A percentile compares a stretch with the other conserved stretches of the same genome.
Conservation (phyloP, 352 stramenopile species). For the Phytophthora nicotianae region DNA sequence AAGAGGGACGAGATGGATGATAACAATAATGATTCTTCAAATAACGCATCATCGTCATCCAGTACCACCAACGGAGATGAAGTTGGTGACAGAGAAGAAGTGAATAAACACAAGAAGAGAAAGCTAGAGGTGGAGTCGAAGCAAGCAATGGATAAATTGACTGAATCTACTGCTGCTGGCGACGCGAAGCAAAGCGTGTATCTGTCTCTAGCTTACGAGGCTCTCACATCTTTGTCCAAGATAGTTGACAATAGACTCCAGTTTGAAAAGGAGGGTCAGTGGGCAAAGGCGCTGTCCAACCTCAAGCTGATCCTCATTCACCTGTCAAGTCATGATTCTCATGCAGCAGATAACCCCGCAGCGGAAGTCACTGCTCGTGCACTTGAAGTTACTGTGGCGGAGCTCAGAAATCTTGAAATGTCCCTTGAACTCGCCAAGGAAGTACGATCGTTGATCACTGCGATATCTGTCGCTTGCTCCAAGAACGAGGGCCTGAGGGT, state of each 20-base stretch:
- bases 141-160: neutral
- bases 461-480: conserved; percentile 28
- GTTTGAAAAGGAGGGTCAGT: conserved; percentile 13
- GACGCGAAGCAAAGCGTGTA: conserved; percentile 9
- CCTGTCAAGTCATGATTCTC: conserved; percentile 11
- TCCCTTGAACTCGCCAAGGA: conserved; percentile 17
- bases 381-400: conserved; percentile 14
- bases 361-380: conserved; percentile 24
- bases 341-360: conserved; percentile 19
- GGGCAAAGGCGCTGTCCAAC: conserved; percentile 12
- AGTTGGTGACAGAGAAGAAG: conserved; percentile 2
- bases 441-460: conserved; percentile 14
- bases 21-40: too few relatives aligned
- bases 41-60: neutral
- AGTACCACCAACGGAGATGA: conserved; percentile 1
- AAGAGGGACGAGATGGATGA: too few relatives aligned
- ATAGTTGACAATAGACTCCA: conserved; percentile 13
- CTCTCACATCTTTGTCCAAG: conserved; percentile 10
- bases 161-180: neutral
- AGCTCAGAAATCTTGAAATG: conserved; percentile 20
- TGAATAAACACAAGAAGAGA: conserved; percentile 10
- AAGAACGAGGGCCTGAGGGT: conserved; percentile 28
- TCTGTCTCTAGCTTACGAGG: conserved; percentile 18
- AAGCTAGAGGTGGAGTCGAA: conserved; percentile 1
- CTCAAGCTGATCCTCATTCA: conserved; percentile 26